Evolutionary conservation across 257 asterid species (phyloP).

Genomic region (Solanum rostratum): DNA sequence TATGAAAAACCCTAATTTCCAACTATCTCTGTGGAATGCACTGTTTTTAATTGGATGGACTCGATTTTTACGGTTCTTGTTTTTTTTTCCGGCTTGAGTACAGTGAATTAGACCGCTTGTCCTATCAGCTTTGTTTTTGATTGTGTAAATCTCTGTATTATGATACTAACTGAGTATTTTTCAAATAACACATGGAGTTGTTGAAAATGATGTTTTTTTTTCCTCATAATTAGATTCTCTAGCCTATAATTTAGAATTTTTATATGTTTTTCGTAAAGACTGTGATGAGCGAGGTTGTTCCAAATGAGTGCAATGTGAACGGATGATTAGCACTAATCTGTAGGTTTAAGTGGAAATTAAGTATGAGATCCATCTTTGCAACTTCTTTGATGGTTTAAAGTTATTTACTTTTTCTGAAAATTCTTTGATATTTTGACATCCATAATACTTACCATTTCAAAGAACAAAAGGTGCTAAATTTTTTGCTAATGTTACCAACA

Average conservation of each 20-base stretch:
- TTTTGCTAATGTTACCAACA: neutral
- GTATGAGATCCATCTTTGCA: neutral
- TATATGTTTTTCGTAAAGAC: neutral
- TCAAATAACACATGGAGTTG: neutral
- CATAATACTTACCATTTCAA: neutral
- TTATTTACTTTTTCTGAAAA: neutral
- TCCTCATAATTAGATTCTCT: neutral
- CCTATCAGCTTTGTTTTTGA: neutral
- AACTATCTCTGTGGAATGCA: neutral
- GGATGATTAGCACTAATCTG: neutral
- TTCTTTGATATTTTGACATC: neutral
- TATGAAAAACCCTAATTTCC: slow-evolving; percentile 16
- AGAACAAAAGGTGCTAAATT: neutral
- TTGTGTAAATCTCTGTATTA: neutral
- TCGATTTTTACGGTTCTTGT: neutral
- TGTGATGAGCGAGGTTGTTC: neutral
- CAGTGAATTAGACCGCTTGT: neutral
- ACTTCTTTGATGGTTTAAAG: neutral
- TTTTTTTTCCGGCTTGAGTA: neutral
- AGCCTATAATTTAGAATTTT: neutral
- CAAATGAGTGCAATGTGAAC: neutral
- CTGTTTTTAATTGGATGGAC: neutral
- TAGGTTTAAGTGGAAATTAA: neutral
- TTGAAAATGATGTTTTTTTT: neutral
- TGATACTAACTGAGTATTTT: neutral